Conservation (phyloP, 2,329 filamentous ascomycete genomes). For the Botrytis pseudocinerea region DNA sequence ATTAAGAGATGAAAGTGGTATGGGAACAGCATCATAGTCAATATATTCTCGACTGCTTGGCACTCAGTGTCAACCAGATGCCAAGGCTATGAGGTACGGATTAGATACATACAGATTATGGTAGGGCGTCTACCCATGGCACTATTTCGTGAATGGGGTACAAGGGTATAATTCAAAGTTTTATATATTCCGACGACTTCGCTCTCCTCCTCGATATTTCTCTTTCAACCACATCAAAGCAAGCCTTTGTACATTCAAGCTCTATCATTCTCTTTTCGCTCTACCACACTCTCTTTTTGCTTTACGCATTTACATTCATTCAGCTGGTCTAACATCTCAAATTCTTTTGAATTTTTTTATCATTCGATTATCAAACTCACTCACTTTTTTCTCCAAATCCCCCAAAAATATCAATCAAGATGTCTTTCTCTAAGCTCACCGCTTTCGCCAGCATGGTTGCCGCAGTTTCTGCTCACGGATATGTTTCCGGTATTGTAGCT, state of each 20-base stretch:
- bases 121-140: background rate
- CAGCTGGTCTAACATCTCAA: slow-evolving; percentile 20
- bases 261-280: slow-evolving; percentile 18
- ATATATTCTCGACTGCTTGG: slow-evolving; percentile 20
- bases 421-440: slow-evolving; percentile 38
- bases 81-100: background rate
- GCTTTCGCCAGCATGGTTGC: slow-evolving; percentile 28
- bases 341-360: background rate
- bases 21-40: background rate
- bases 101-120: background rate
- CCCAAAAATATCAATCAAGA: slow-evolving; percentile 21
- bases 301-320: slow-evolving; percentile 21
- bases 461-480: slow-evolving; percentile 47
- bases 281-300: slow-evolving; percentile 17
- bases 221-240: slow-evolving; percentile 11
- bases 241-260: slow-evolving; percentile 15
- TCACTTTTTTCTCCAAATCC: background rate
- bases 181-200: slow-evolving; percentile 1
- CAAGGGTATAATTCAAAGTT: background rate
- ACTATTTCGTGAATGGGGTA: background rate
- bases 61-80: background rate
- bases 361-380: background rate
- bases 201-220: background rate
- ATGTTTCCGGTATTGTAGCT: slow-evolving; percentile 47
- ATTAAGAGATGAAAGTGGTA: slow-evolving; percentile 1